Percentiles rank a stretch among this genome's conserved stretches.
Conservation (phyloP, 1,139 yeast genomes). For the Geotrichum carabidarum region DNA sequence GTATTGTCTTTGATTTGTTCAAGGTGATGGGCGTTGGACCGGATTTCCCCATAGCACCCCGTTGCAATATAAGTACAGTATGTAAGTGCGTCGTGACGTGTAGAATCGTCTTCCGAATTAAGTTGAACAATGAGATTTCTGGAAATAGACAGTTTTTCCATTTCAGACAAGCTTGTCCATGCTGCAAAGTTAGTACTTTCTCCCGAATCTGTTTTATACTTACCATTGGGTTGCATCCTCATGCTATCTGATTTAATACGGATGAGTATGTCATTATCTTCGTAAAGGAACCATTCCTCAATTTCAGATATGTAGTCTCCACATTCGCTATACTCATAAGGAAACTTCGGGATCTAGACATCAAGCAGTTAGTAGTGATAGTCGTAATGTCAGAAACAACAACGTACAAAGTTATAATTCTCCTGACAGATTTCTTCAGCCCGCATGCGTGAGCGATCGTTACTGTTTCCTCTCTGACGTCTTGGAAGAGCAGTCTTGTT, state of each 20-base stretch:
- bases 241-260: constrained; percentile 11
- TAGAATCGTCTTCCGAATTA: constrained; percentile 1
- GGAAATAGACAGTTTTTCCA: constrained; percentile 18
- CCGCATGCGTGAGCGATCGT: constrained; percentile 17
- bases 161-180: constrained; percentile 12
- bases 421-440: constrained; percentile 19
- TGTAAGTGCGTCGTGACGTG: constrained; percentile 19
- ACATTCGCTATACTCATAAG: constrained; percentile 29
- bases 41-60: constrained; percentile 42
- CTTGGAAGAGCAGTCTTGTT: constrained; percentile 4
- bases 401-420: constrained; percentile 9
- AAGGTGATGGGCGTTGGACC: constrained; percentile 40
- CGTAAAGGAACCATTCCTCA: constrained; percentile 38
- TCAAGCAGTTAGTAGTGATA: not conserved
- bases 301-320: constrained; percentile 30
- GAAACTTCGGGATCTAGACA: constrained; percentile 27
- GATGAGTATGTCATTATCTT: constrained; percentile 32
- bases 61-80: constrained; percentile 38
- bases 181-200: constrained; percentile 15
- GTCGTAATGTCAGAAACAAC: not conserved
- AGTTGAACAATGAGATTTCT: constrained; percentile 12
- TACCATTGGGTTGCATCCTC: constrained; percentile 5
- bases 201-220: not conserved
- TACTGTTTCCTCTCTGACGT: constrained; percentile 17
- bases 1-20: constrained; percentile 36